Percentiles rank a stretch among this genome's conserved stretches.
phyloP scores from a whole-genome alignment of 2,329 filamentous ascomycete genomes.

The Dothideomycetes sp. region DNA sequence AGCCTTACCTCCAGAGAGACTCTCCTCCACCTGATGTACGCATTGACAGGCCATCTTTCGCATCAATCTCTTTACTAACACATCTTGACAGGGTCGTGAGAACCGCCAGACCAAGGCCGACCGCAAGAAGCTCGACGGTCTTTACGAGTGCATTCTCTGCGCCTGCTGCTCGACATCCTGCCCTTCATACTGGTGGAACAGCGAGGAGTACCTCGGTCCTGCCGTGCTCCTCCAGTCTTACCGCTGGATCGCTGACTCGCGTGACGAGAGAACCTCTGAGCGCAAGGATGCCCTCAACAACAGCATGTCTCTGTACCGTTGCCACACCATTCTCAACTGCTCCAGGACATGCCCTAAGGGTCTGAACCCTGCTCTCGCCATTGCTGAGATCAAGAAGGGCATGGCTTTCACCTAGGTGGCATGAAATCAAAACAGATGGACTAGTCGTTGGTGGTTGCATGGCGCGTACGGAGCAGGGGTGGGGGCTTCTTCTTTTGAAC shows the following conservation, averaged over 20 bases:
- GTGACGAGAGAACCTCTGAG: conserved; percentile 80
- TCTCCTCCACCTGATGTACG: conserved; percentile 74
- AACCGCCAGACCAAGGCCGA: conserved; percentile 84
- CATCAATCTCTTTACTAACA: conserved; percentile 9
- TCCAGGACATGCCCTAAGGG: conserved; percentile 97
- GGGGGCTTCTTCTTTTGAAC: not conserved
- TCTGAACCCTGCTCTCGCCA: conserved; percentile 86
- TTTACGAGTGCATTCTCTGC: conserved; percentile 99
- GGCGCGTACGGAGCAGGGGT: not conserved
- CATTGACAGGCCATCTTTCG: not conserved
- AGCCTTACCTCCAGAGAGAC: conserved; percentile 92
- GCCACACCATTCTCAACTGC: conserved; percentile 99
- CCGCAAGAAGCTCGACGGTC: conserved; percentile 90
- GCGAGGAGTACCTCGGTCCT: conserved; percentile 94
- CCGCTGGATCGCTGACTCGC: conserved; percentile 90
- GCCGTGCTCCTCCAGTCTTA: conserved; percentile 96
- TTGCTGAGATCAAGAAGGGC: conserved; percentile 98
- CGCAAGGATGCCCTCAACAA: conserved; percentile 90
- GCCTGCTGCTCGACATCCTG: conserved; percentile 98
- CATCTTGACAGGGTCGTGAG: conserved; percentile 62
- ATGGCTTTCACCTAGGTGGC: conserved; percentile 54
- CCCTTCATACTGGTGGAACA: conserved; percentile 99
- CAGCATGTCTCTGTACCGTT: conserved; percentile 97
- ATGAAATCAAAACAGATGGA: not conserved
- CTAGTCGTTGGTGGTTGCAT: not conserved